Percentiles rank a stretch among this genome's conserved stretches.
Evolutionary conservation across 345 rosid species (phyloP).

Genomic region (Trapa bicornis): DNA sequence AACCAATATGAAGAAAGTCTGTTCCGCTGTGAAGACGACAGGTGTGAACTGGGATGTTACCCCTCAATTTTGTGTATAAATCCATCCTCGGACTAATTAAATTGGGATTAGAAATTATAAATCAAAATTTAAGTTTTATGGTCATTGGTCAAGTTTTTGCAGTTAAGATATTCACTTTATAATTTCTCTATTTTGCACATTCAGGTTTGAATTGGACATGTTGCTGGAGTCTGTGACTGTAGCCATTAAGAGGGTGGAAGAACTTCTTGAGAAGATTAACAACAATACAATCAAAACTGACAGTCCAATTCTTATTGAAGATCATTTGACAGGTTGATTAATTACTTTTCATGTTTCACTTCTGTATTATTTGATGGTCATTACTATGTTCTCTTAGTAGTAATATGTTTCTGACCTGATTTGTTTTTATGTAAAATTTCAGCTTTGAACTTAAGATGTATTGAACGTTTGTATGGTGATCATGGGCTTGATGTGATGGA

Average conservation of each 20-base stretch:
- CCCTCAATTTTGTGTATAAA: background rate
- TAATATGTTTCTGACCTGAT: constrained; percentile 7
- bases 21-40: constrained; percentile 94
- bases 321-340: constrained; percentile 70
- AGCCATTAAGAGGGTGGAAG: constrained; percentile 75
- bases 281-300: constrained; percentile 48
- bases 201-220: constrained; percentile 98
- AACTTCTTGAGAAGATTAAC: constrained; percentile 60
- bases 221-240: constrained; percentile 80
- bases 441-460: constrained; percentile 87
- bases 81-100: background rate
- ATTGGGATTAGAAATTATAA: background rate
- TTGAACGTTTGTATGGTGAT: constrained; percentile 91
- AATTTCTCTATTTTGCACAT: constrained; percentile 2
- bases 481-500: constrained; percentile 98
- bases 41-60: constrained; percentile 32
- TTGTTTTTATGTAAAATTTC: constrained; percentile 14
- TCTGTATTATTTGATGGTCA: constrained; percentile 1
- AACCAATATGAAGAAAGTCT: constrained; percentile 97
- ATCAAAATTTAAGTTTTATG: background rate
- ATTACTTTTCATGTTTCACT: constrained; percentile 4
- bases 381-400: background rate
- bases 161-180: background rate
- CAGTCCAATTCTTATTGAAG: constrained; percentile 48
- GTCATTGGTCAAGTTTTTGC: background rate